Base-by-base conservation (phyloP, 2,329 filamentous ascomycete species). In the Fusarium austroafricanum region DNA sequence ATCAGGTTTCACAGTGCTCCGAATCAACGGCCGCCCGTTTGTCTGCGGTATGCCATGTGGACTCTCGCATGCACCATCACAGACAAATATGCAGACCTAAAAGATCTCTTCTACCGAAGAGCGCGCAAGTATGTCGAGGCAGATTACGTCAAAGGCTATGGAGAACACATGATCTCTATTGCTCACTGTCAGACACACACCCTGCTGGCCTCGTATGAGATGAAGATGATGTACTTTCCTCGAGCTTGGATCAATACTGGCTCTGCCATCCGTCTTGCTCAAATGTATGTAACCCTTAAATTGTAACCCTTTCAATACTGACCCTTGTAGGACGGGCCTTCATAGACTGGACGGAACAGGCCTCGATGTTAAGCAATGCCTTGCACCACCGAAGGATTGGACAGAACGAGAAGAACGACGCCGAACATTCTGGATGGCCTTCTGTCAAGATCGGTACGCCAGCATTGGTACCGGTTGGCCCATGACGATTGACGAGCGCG, bases 401-500 rank as follows among this genome's bases (percentile, higher is more conserved):
- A 97, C 92, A 1, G 96, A 98, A 77, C 87, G 89, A 56, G 96
- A 98, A 80, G 96, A 99, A 77, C 86, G 96, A 70, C 87, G 96
- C 52, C 87, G 96, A 68, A 97, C 94, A 0, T 98, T 98, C 71
- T 99, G 96, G 96, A 91, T 96, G 89, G 88, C 92, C 5, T 98
- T 97, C 75, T 93, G 91, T 71, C 83, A 94, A 66, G 96, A 98
- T 75, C 89, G 96, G 52, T 98, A 97, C 79, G 92, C 94, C 8
- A 97, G 94, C 74, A 96, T 97, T 57, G 96, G 96, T 33, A 98
- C 96, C 3, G 96, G 96, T 9, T 98, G 96, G 96, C 96, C 96
- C 1, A 95, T 98, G 92, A 89, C 87, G 1, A 88, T 98, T 55
- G 95, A 98, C 68, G 96, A 99, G 80, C 88, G 87, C 75, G 96